A percentile compares a stretch with the other conserved stretches of the same genome.
These are phyloP conservation scores for Calonectria leucothoes DNA, from an alignment of 2,329 filamentous ascomycete genomes.

Conservation along the genomic window DNA sequence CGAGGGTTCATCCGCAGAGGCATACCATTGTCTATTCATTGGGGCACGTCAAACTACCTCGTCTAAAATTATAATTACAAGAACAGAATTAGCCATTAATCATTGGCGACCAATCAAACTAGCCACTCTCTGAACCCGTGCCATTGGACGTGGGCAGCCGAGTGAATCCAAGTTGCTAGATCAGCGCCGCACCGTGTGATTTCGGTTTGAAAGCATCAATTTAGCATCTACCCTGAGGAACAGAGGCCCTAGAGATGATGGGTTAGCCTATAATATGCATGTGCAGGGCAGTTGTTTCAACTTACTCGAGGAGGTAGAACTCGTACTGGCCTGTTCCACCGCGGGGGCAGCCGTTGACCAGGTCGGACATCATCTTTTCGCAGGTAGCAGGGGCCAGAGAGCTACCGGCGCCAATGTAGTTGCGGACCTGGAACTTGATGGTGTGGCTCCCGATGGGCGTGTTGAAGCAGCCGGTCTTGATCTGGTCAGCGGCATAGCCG, in stretches of 20 bases:
- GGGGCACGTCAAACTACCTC: background rate
- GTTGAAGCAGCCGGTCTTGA: constrained; percentile 15
- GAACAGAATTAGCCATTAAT: background rate
- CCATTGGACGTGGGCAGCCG: background rate
- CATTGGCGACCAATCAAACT: background rate
- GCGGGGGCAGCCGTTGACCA: constrained; percentile 3
- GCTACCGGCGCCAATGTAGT: constrained; percentile 6
- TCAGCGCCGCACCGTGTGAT: background rate
- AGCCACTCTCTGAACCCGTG: background rate
- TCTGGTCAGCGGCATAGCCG: background rate
- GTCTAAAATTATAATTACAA: background rate
- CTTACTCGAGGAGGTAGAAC: constrained; percentile 26
- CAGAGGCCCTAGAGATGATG: background rate
- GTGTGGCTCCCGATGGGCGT: constrained; percentile 15
- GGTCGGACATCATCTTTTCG: background rate
- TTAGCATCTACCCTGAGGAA: background rate
- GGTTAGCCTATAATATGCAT: background rate
- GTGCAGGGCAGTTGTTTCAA: background rate
- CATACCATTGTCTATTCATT: background rate
- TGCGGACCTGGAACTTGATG: constrained; percentile 15
- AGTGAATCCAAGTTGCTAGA: background rate
- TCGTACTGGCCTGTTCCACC: constrained; percentile 9
- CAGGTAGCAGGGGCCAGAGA: background rate
- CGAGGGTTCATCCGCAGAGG: background rate
- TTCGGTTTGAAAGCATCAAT: background rate